phyloP scores from a whole-genome alignment of 225 moss, liverwort and hornwort species.

The Lunularia cruciata region DNA sequence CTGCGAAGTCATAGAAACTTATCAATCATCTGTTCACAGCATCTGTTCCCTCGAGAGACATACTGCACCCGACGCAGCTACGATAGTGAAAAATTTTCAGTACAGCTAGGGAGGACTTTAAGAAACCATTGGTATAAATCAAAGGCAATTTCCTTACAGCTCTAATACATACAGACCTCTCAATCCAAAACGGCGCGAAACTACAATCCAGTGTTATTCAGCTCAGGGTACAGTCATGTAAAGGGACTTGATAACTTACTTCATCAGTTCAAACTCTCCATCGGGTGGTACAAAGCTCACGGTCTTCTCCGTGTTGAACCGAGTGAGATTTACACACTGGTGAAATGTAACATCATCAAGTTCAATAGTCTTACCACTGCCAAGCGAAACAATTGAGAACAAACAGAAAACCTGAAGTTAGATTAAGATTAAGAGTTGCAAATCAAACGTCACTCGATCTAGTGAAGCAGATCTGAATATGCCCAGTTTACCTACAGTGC shows the following conservation, averaged over 20 bases:
- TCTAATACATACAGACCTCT: no score
- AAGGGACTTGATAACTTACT: slow-evolving; percentile 27
- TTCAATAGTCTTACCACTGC: slow-evolving; percentile 59
- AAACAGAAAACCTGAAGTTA: no score
- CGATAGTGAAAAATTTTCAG: no score
- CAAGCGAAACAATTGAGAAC: no score
- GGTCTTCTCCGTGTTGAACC: slow-evolving; percentile 59
- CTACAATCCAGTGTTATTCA: no score
- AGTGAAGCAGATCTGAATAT: background rate
- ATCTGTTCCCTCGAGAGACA: no score
- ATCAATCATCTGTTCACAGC: no score
- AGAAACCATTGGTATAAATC: no score
- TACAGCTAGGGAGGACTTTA: no score
- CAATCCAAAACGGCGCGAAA: no score
- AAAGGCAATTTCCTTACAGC: no score
- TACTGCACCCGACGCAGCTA: no score
- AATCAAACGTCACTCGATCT: background rate
- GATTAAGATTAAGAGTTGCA: background rate
- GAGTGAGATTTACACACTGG: slow-evolving; percentile 57
- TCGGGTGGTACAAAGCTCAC: slow-evolving; percentile 62
- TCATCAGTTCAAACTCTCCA: slow-evolving; percentile 61
- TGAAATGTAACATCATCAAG: slow-evolving; percentile 60
- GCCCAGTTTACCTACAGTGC: background rate
- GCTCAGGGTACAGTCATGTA: background rate
- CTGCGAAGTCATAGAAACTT: slow-evolving; percentile 25